Evolutionary conservation across 192 early-diverging fungal genomes (phyloP).

Genomic region (Mortierella alpina): DNA sequence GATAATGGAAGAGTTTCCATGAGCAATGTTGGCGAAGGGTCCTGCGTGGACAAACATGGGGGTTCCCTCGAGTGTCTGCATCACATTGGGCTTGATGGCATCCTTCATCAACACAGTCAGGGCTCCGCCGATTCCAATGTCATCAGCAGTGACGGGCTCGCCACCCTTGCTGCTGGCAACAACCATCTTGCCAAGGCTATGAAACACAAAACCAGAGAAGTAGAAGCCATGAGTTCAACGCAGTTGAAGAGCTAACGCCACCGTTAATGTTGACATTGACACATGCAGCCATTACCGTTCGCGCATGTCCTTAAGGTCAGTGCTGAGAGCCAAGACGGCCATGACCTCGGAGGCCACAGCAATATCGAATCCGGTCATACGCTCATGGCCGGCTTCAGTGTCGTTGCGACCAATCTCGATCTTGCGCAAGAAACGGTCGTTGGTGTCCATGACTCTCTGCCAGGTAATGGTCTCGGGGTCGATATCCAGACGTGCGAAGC

Average conservation of each 20-base stretch:
- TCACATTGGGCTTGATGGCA: constrained; percentile 97
- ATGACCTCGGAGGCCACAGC: constrained; percentile 97
- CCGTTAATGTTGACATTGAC: not conserved
- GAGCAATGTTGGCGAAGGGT: constrained; percentile 99
- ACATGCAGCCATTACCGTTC: constrained; percentile 59
- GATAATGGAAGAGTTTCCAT: constrained; percentile 96
- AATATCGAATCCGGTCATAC: constrained; percentile 97
- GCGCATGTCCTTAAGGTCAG: constrained; percentile 92
- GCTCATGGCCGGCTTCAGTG: constrained; percentile 88
- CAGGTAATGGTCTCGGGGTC: constrained; percentile 94
- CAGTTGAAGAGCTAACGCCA: not conserved
- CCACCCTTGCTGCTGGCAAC: constrained; percentile 87
- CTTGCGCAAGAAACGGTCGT: constrained; percentile 95
- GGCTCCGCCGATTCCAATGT: constrained; percentile 95
- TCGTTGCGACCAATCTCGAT: constrained; percentile 90
- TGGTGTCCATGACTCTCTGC: constrained; percentile 98
- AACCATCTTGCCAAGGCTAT: constrained; percentile 90
- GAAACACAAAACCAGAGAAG: not conserved
- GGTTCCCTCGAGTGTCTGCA: constrained; percentile 99
- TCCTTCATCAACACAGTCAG: constrained; percentile 98
- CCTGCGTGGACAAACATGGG: constrained; percentile 99
- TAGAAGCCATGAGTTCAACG: not conserved
- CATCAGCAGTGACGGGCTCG: constrained; percentile 92
- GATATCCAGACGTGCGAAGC: constrained; percentile 93
- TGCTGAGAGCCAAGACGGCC: constrained; percentile 96